These are phyloP conservation scores for Fistulifera solaris DNA, from an alignment of 108 stramenopile genomes.

Conservation along the genomic window DNA sequence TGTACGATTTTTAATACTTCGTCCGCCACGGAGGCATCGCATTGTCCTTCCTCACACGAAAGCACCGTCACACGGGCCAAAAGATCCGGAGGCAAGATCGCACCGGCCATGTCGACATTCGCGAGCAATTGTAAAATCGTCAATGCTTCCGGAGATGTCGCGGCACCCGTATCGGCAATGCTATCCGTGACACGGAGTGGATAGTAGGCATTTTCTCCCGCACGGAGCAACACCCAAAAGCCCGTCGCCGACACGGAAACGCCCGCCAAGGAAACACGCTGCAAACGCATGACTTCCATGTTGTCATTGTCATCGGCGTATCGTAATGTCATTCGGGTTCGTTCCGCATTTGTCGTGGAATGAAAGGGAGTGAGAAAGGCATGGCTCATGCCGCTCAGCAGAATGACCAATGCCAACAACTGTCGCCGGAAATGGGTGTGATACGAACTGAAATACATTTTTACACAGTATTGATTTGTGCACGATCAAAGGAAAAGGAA, in stretches of 20 bases:
- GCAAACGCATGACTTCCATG: neutral
- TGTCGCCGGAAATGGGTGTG: too few relatives aligned
- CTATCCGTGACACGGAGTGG: constrained; percentile 27
- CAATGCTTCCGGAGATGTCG: constrained; percentile 57
- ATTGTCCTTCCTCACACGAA: constrained; percentile 11
- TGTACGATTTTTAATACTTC: constrained; percentile 7
- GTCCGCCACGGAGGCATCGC: neutral
- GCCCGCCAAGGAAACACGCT: neutral
- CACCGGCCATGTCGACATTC: constrained; percentile 71
- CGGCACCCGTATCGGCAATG: constrained; percentile 20
- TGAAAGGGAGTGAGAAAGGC: too few relatives aligned
- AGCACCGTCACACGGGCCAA: constrained; percentile 22
- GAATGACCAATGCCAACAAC: too few relatives aligned
- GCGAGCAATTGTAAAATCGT: constrained; percentile 54
- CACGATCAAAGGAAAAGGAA: too few relatives aligned
- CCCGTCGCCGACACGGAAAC: constrained; percentile 3
- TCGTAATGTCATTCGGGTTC: too few relatives aligned
- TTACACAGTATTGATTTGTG: too few relatives aligned
- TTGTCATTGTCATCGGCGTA: too few relatives aligned
- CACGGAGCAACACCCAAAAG: neutral
- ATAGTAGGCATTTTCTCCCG: neutral
- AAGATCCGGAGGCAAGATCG: constrained; percentile 52
- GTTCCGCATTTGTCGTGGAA: too few relatives aligned
- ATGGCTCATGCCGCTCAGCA: too few relatives aligned
- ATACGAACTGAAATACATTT: too few relatives aligned